phyloP scores from a whole-genome alignment of 2,329 filamentous ascomycete genomes.

The Drechslera avenae region DNA sequence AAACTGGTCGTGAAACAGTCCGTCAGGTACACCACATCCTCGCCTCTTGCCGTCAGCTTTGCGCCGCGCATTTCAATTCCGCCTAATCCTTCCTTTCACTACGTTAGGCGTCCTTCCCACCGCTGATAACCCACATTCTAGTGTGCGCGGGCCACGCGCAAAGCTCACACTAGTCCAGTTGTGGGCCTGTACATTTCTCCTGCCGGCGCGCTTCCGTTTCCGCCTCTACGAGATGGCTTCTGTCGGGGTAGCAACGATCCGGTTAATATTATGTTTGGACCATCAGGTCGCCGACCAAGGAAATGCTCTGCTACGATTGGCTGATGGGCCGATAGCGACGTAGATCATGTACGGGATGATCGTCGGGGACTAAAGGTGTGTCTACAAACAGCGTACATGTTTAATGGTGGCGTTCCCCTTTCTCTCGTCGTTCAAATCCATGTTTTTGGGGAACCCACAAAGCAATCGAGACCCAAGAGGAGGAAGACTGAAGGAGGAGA shows the following conservation, averaged over 20 bases:
- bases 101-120: background rate
- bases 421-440: background rate
- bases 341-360: slow-evolving; percentile 6
- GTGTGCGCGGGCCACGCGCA: slow-evolving; percentile 23
- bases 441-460: background rate
- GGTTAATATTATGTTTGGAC: slow-evolving; percentile 17
- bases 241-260: slow-evolving; percentile 5
- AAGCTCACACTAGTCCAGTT: slow-evolving; percentile 17
- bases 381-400: slow-evolving; percentile 1
- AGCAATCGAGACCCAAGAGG: background rate
- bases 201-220: slow-evolving; percentile 19
- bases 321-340: slow-evolving; percentile 6
- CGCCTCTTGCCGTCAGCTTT: slow-evolving; percentile 4
- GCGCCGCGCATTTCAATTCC: background rate
- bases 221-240: slow-evolving; percentile 1
- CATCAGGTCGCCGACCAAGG: slow-evolving; percentile 28
- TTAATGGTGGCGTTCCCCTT: background rate
- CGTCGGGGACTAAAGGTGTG: slow-evolving; percentile 5
- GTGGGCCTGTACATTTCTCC: slow-evolving; percentile 10
- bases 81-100: slow-evolving; percentile 5
- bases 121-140: slow-evolving; percentile 14
- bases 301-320: slow-evolving; percentile 18
- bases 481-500: background rate
- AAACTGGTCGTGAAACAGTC: slow-evolving; percentile 4
- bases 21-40: background rate